phyloP scores from a whole-genome alignment of 1,139 yeast genomes.

The Pichia sp. region DNA sequence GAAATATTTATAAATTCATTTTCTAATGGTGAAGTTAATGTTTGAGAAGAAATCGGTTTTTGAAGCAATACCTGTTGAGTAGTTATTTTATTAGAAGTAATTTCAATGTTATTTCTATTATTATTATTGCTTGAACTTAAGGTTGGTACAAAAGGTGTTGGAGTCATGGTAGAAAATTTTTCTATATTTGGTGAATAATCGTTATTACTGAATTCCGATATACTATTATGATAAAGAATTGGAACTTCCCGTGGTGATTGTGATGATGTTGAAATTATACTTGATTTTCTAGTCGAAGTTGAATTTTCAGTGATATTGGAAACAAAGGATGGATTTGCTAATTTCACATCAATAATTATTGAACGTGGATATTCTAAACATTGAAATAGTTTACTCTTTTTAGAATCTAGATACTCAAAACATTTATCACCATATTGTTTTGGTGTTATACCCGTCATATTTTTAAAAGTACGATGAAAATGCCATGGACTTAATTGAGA shows the following conservation, averaged over 20 bases:
- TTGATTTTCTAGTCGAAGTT: not conserved
- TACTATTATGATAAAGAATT: too few species aligned
- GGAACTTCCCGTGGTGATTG: too few species aligned
- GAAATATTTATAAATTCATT: not conserved
- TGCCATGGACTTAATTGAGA: conserved; percentile 90
- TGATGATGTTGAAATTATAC: not conserved
- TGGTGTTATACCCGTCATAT: conserved; percentile 80
- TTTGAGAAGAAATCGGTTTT: not conserved
- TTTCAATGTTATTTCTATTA: too few species aligned
- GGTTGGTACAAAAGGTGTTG: too few species aligned
- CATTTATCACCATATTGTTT: conserved; percentile 86
- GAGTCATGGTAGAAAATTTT: too few species aligned
- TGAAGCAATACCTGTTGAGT: too few species aligned
- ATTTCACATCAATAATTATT: conserved; percentile 26
- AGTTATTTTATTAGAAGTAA: too few species aligned
- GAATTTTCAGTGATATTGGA: not conserved
- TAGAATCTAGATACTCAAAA: conserved; percentile 44
- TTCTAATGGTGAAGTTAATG: not conserved
- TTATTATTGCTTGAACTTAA: too few species aligned
- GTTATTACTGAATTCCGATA: too few species aligned
- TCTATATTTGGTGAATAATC: too few species aligned
- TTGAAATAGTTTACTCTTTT: conserved; percentile 1
- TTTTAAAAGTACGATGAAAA: conserved; percentile 81
- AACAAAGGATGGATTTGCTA: conserved; percentile 29
- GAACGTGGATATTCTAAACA: conserved; percentile 8